Evolutionary conservation across 306 rosid genomes (phyloP).

Genomic region (Cercis canadensis): DNA sequence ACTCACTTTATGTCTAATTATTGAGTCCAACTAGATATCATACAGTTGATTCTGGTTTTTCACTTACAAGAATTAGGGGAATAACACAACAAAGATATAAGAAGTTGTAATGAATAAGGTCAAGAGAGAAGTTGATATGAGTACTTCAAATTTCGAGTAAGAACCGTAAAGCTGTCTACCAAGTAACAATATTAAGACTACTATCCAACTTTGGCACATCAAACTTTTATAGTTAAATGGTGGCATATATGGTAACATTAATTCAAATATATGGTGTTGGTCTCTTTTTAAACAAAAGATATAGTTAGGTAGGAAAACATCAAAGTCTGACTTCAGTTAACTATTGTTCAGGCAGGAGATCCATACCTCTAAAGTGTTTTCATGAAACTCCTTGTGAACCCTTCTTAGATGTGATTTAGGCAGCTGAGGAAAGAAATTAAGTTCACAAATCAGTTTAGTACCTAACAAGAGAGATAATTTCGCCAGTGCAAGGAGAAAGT

Average conservation of each 20-base stretch:
- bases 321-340: no score
- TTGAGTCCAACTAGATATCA: not conserved
- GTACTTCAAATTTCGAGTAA: not conserved
- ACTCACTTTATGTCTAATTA: not conserved
- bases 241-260: not conserved
- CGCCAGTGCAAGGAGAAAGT: constrained; percentile 19
- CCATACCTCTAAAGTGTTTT: constrained; percentile 80
- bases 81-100: constrained; percentile 2
- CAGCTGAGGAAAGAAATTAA: constrained; percentile 68
- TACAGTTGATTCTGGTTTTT: constrained; percentile 3
- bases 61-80: not conserved
- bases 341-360: constrained; percentile 19
- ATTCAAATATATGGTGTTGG: no score
- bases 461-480: constrained; percentile 19
- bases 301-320: not conserved
- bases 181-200: not conserved
- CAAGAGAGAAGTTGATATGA: not conserved
- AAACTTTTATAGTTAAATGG: constrained; percentile 2
- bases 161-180: not conserved
- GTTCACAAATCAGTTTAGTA: constrained; percentile 38
- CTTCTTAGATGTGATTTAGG: constrained; percentile 76
- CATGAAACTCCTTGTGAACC: constrained; percentile 92
- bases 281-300: not conserved
- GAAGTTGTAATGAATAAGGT: not conserved
- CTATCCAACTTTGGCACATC: constrained; percentile 13